Evolutionary conservation across 176 grass and related monocot species (phyloP), one percentile per base, ranked within the genome.

Genomic region (Triticum urartu): DNA sequence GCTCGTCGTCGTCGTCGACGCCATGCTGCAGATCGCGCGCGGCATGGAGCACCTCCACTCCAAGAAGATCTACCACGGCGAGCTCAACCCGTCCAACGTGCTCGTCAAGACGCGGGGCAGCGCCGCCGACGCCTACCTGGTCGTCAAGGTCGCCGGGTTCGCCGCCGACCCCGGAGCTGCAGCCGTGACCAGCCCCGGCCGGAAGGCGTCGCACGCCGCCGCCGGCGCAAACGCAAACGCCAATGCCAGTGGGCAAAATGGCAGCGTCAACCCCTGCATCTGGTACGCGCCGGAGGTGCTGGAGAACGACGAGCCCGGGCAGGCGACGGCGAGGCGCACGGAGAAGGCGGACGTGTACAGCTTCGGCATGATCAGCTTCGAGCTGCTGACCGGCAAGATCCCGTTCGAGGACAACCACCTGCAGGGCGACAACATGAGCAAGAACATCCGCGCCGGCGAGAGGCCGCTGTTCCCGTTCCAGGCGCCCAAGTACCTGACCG

Each of bases 401-500:
- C 97, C 97, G 9, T 98, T 98, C 85, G 94, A 98, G 83, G 97
- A 98, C 87, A 91, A 91, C 79, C 92, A 94, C 91, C 87, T 98
- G 26, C 92, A 94, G 60, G 94, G 97, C 1, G 92, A 98, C 60
- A 92, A 93, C 89, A 98, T 81, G 87, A 92, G 94, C 84, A 98
- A 98, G 88, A 98, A 98, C 87, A 95, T 98, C 79, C 86, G 85
- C 61, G 87, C 92, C 6, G 93, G 90, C 59, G 97, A 95, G 82
- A 56, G 94, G 71, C 94, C 94, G 7, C 85, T 98, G 22, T 98
- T 98, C 84, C 89, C 94, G 6, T 91, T 94, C 82, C 94, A 94
- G 67, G 74, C 90, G 45, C 97, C 94, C 9, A 98, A 96, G 62
- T 98, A 91, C 87, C 88, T 98, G 28, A 88, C 94, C 9, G 36